Percentiles rank a stretch among this genome's conserved stretches.
phyloP scores from a whole-genome alignment of 129 eudicot species.

The Flaveria sonorensis region DNA sequence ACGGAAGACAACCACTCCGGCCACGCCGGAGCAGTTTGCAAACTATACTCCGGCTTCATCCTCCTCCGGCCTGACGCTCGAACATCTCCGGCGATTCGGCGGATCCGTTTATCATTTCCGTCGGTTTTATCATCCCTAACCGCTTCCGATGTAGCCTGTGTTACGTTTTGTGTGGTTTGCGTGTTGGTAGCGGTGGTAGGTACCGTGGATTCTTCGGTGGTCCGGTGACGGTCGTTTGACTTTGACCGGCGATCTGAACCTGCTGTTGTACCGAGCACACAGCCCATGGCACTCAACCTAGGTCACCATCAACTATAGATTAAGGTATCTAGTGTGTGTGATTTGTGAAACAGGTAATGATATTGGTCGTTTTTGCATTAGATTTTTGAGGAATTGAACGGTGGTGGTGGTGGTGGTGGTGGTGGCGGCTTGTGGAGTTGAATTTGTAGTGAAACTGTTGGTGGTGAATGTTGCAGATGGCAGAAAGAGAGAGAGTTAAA shows the following conservation, averaged over 20 bases:
- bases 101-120: conserved; percentile 35
- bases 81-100: conserved; percentile 12
- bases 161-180: conserved; percentile 15
- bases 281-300: conserved; percentile 50
- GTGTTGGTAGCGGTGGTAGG: conserved; percentile 21
- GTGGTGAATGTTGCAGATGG: not conserved
- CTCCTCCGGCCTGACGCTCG: conserved; percentile 35
- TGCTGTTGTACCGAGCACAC: conserved; percentile 56
- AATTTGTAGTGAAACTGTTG: conserved; percentile 16
- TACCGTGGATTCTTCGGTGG: conserved; percentile 11
- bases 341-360: too few relatives aligned
- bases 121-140: conserved; percentile 27
- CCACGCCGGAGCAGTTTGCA: conserved; percentile 58
- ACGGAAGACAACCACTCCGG: conserved; percentile 69
- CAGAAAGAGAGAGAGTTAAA: conserved; percentile 21
- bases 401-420: not conserved
- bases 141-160: conserved; percentile 11
- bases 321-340: not conserved
- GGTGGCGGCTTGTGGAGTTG: conserved; percentile 5
- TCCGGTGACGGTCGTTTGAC: conserved; percentile 34
- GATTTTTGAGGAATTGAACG: too few relatives aligned
- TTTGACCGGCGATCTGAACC: conserved; percentile 48
- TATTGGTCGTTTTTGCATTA: too few relatives aligned
- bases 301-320: conserved; percentile 21
- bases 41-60: conserved; percentile 40